Percentiles rank a stretch among this genome's conserved stretches.
Evolutionary conservation across 2,329 filamentous ascomycete genomes (phyloP).

Genomic region (Botryotinia globosa): DNA sequence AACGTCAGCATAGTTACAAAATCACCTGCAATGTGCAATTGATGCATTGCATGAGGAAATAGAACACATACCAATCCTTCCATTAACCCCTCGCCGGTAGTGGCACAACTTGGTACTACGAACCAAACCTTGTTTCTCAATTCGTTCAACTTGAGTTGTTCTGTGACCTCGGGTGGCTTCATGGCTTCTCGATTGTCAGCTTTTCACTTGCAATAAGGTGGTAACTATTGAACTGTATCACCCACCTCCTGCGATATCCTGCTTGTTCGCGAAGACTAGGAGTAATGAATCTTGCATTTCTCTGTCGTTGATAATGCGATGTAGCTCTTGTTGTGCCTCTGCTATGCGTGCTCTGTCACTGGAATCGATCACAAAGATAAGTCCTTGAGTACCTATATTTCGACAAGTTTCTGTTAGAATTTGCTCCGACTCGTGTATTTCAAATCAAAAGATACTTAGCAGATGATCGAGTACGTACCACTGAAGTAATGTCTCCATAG

Average conservation of each 20-base stretch:
- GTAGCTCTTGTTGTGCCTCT: slow-evolving; percentile 88
- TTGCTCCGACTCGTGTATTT: not conserved
- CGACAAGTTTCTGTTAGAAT: slow-evolving; percentile 16
- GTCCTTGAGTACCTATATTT: slow-evolving; percentile 78
- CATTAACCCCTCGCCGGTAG: slow-evolving; percentile 74
- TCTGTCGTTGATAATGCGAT: slow-evolving; percentile 95
- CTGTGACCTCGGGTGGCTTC: slow-evolving; percentile 76
- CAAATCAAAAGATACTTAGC: not conserved
- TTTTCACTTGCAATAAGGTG: no score
- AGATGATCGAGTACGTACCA: slow-evolving; percentile 48
- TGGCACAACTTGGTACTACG: slow-evolving; percentile 79
- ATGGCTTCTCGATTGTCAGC: slow-evolving; percentile 53
- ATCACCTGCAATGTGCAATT: not conserved
- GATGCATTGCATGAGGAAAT: not conserved
- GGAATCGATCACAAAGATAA: slow-evolving; percentile 98
- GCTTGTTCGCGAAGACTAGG: slow-evolving; percentile 98
- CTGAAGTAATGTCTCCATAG: slow-evolving; percentile 98
- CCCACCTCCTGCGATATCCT: slow-evolving; percentile 81
- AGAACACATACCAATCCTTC: slow-evolving; percentile 63
- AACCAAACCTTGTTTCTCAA: slow-evolving; percentile 84
- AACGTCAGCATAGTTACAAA: slow-evolving; percentile 7
- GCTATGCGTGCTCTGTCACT: slow-evolving; percentile 89
- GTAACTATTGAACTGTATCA: slow-evolving; percentile 23
- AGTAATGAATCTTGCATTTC: slow-evolving; percentile 96
- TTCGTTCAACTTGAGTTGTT: slow-evolving; percentile 70